These are phyloP conservation scores for Xylaria multiplex DNA, from an alignment of 2,329 filamentous ascomycete genomes.

Conservation along the genomic window DNA sequence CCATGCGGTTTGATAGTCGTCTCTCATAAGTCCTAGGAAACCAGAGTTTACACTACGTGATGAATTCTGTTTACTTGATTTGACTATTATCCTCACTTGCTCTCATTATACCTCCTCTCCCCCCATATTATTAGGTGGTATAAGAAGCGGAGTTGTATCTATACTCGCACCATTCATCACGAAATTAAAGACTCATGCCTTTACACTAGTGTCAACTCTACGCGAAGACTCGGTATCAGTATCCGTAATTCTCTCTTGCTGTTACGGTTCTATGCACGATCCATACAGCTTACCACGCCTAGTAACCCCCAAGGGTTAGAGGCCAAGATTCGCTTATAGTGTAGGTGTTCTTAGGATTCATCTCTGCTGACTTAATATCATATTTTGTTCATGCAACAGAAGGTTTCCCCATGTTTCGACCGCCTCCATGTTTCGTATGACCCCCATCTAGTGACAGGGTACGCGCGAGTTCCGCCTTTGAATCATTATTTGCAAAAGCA, in stretches of 20 bases:
- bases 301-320: not conserved
- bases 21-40: not conserved
- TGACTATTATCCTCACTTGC: not conserved
- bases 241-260: too few relatives aligned
- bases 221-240: too few relatives aligned
- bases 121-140: not conserved
- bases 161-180: not conserved
- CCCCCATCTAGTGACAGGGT: not conserved
- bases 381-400: conserved; percentile 8
- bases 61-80: not conserved
- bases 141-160: not conserved
- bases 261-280: not conserved
- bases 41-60: not conserved
- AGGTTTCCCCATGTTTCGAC: not conserved
- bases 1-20: not conserved
- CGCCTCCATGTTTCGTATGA: not conserved
- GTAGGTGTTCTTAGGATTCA: not conserved
- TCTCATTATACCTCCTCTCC: too few relatives aligned
- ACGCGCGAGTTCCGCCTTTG: not conserved
- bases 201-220: too few relatives aligned
- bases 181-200: not conserved
- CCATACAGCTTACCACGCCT: not conserved
- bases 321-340: conserved; percentile 4
- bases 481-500: not conserved
- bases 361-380: not conserved